Conservation (phyloP, 176 grass and related monocot species). For the Chloris gayana region DNA sequence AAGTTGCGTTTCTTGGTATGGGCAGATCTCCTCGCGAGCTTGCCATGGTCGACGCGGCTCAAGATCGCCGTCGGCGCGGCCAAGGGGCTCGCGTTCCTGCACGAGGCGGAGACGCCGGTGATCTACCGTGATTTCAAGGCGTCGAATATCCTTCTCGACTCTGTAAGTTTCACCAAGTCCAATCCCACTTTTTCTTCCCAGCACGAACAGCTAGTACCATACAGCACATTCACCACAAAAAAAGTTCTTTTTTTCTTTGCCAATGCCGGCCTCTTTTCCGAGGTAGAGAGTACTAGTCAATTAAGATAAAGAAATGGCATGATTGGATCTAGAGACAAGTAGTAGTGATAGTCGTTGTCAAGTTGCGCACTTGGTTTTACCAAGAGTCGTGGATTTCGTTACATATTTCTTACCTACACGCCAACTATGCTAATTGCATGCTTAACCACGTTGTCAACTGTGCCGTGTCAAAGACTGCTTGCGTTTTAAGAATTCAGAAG, state of each 20-base stretch:
- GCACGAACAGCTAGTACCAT: not conserved
- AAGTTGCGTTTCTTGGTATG: not conserved
- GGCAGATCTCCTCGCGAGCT: conserved; percentile 51
- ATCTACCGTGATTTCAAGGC: conserved; percentile 92
- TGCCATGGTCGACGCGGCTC: conserved; percentile 89
- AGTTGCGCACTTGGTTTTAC: not conserved
- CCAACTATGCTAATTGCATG: conserved; percentile 1
- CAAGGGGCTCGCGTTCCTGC: conserved; percentile 87
- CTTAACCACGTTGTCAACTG: conserved; percentile 35
- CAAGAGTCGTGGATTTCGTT: not conserved
- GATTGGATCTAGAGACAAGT: not conserved
- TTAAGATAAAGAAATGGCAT: not conserved
- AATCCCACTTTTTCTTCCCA: not conserved
- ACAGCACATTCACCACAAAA: not conserved
- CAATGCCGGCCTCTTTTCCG: too few relatives aligned
- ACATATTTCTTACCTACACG: conserved; percentile 10
- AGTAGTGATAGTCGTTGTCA: conserved; percentile 24
- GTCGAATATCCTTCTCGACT: conserved; percentile 72
- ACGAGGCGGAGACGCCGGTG: conserved; percentile 71
- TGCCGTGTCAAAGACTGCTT: conserved; percentile 21
- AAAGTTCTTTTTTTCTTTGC: too few relatives aligned
- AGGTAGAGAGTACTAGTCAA: too few relatives aligned
- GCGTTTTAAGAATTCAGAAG: not conserved
- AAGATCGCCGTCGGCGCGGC: conserved; percentile 92
- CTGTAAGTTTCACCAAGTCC: conserved; percentile 34